Evolutionary conservation across 208 protist species (phyloP).

Genomic region (Naegleria lovaniensis): DNA sequence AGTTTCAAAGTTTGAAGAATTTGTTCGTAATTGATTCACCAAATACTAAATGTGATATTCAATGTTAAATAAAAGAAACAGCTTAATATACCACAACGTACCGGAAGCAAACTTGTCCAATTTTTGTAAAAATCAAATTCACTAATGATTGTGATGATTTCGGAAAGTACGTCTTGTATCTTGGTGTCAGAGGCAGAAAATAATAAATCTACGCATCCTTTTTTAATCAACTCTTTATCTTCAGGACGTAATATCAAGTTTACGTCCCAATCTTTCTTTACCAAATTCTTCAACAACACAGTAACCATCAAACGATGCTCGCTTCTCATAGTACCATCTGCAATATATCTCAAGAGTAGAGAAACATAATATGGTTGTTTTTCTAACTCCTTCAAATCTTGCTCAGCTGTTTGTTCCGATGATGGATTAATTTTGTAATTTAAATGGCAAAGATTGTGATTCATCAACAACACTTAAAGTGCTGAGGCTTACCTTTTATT

Average conservation of each 20-base stretch:
- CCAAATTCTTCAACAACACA: slow-evolving; percentile 13
- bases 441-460: too few species aligned
- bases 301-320: background rate
- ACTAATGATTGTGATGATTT: background rate
- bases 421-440: too few species aligned
- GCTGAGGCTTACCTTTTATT: background rate
- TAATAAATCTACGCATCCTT: background rate
- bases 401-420: background rate
- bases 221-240: slow-evolving; percentile 6
- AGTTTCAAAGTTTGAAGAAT: slow-evolving; percentile 42
- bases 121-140: slow-evolving; percentile 6
- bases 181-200: background rate
- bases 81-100: background rate
- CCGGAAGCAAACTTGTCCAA: background rate
- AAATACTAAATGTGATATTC: background rate
- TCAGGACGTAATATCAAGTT: background rate
- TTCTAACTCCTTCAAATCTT: background rate
- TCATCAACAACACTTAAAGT: too few species aligned
- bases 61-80: background rate
- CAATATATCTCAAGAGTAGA: background rate
- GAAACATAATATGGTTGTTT: background rate
- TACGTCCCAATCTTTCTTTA: background rate
- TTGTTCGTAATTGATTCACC: slow-evolving; percentile 33
- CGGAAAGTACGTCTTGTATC: background rate
- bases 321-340: background rate